A percentile compares a stretch with the other conserved stretches of the same genome.
These are phyloP conservation scores for Lentinula detonsa DNA, from an alignment of 768 basidiomycete genomes.

Conservation along the genomic window DNA sequence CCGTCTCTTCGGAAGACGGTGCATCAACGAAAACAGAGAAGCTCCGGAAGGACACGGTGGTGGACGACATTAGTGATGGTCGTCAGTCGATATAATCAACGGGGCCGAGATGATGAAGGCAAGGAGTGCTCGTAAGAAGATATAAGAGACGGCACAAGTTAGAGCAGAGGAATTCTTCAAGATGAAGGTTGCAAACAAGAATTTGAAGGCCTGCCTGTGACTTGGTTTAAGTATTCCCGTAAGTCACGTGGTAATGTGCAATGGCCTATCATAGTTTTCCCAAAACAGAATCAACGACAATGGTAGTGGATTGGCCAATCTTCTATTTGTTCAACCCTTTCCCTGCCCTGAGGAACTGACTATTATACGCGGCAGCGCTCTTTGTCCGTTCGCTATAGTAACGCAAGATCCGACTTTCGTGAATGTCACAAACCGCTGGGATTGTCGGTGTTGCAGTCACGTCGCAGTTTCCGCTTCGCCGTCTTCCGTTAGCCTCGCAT, in stretches of 20 bases:
- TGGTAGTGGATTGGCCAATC: background rate
- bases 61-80: constrained; percentile 12
- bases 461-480: too few relatives aligned
- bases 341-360: too few relatives aligned
- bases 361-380: too few relatives aligned
- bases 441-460: too few relatives aligned
- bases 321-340: too few relatives aligned
- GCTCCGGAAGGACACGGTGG: constrained; percentile 46
- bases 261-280: background rate
- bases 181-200: background rate
- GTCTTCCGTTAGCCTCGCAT: too few relatives aligned
- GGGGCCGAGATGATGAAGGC: background rate
- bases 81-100: background rate
- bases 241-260: background rate
- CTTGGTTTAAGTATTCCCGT: background rate
- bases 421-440: too few relatives aligned
- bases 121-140: background rate
- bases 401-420: too few relatives aligned
- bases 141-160: background rate
- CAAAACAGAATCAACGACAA: background rate
- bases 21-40: constrained; percentile 64
- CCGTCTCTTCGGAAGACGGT: constrained; percentile 28
- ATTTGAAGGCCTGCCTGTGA: background rate
- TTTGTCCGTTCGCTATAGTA: too few relatives aligned
- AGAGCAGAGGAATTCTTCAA: background rate